Conservation (phyloP, 1,284 basidiomycete genomes). For the Wolfiporia cocos region DNA sequence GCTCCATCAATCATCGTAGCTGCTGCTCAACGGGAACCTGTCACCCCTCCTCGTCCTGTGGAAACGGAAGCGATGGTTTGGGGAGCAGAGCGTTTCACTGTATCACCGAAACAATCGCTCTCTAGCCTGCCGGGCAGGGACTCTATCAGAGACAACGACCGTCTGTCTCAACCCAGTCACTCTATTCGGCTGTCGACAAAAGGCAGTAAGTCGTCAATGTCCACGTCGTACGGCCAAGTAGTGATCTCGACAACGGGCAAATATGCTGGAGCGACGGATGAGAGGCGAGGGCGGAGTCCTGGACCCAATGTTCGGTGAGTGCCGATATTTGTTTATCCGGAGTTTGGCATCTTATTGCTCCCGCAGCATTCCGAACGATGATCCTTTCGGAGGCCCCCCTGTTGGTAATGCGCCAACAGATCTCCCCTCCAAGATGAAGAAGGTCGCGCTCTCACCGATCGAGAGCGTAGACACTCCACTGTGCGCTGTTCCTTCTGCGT, state of each 20-base stretch:
- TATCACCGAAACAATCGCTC: slow-evolving; percentile 10
- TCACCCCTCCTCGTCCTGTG: slow-evolving; percentile 3
- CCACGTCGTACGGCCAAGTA: slow-evolving; percentile 25
- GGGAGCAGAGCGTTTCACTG: slow-evolving; percentile 13
- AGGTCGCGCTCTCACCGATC: slow-evolving; percentile 22
- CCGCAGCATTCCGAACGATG: slow-evolving; percentile 26
- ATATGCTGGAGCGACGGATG: slow-evolving; percentile 6
- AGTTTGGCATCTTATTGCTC: not conserved
- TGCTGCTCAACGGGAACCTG: no score
- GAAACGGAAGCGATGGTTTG: slow-evolving; percentile 16
- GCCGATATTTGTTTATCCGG: slow-evolving; percentile 2
- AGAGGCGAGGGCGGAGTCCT: slow-evolving; percentile 20
- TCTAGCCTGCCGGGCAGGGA: slow-evolving; percentile 8
- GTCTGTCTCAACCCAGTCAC: slow-evolving; percentile 2
- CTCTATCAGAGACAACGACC: slow-evolving; percentile 5
- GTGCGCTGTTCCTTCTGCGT: slow-evolving; percentile 8
- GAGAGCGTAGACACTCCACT: slow-evolving; percentile 19
- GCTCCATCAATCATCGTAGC: no score
- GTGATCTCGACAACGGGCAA: slow-evolving; percentile 2
- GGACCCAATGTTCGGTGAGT: slow-evolving; percentile 27
- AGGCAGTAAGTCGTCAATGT: slow-evolving; percentile 23
- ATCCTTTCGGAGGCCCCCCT: slow-evolving; percentile 37
- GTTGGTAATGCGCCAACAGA: slow-evolving; percentile 5
- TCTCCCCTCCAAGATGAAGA: slow-evolving; percentile 6
- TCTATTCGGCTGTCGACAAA: slow-evolving; percentile 17